A percentile compares a stretch with the other conserved stretches of the same genome.
Evolutionary conservation across 2,329 filamentous ascomycete genomes (phyloP).

Genomic region (Hypoxylon sp.): DNA sequence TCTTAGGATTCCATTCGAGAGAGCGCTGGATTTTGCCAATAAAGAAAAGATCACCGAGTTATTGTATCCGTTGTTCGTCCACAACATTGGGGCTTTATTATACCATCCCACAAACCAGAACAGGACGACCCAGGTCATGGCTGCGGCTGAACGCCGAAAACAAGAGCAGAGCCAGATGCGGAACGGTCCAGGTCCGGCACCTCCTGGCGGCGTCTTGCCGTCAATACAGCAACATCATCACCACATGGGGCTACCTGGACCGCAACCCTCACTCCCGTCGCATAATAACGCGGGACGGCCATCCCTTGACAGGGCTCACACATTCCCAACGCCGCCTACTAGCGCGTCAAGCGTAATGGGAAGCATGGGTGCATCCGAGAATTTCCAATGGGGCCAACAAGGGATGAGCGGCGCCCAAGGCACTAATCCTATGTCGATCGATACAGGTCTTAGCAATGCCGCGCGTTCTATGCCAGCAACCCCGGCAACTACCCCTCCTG

Average conservation of each 20-base stretch:
- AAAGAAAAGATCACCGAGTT: slow-evolving; percentile 99
- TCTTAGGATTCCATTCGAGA: slow-evolving; percentile 93
- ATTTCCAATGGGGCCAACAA: slow-evolving; percentile 81
- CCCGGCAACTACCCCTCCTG: slow-evolving; percentile 91
- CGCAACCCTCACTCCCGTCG: slow-evolving; percentile 70
- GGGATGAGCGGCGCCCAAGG: slow-evolving; percentile 74
- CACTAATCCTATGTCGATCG: slow-evolving; percentile 82
- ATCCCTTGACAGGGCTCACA: slow-evolving; percentile 85
- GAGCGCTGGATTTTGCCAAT: slow-evolving; percentile 98
- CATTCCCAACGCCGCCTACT: slow-evolving; percentile 93
- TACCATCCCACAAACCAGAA: slow-evolving; percentile 94
- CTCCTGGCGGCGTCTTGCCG: slow-evolving; percentile 65
- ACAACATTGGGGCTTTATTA: slow-evolving; percentile 93
- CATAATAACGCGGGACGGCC: slow-evolving; percentile 82
- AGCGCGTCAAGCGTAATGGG: slow-evolving; percentile 89
- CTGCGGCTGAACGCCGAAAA: slow-evolving; percentile 83
- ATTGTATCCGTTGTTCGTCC: slow-evolving; percentile 95
- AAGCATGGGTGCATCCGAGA: slow-evolving; percentile 80
- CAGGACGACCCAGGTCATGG: slow-evolving; percentile 87
- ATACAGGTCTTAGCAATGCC: slow-evolving; percentile 81
- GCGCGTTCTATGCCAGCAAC: slow-evolving; percentile 87
- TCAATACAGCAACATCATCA: slow-evolving; percentile 78
- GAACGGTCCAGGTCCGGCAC: slow-evolving; percentile 67
- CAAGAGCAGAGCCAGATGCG: slow-evolving; percentile 77
- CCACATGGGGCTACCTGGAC: slow-evolving; percentile 71